Evolutionary conservation across 2,329 filamentous ascomycete species (phyloP).

Genomic region (Xenoacremonium recifei): DNA sequence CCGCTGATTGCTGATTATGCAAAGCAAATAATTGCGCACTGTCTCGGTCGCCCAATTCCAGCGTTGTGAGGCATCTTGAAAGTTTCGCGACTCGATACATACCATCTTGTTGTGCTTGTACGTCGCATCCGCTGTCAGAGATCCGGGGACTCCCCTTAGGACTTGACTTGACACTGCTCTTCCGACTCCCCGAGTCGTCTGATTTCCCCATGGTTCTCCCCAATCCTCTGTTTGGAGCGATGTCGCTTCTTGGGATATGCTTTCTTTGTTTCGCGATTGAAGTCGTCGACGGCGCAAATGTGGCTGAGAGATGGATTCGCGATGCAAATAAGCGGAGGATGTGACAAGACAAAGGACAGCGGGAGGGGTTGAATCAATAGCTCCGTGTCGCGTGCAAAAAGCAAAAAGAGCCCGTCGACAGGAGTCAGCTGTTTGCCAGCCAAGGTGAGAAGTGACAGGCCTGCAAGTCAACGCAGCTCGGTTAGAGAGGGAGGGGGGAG

Average conservation of each 20-base stretch:
- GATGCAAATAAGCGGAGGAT: not conserved
- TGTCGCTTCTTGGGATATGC: not conserved
- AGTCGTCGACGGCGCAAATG: not conserved
- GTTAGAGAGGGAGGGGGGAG: too few relatives aligned
- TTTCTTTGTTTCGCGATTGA: not conserved
- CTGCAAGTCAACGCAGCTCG: not conserved
- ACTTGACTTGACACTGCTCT: constrained; percentile 2
- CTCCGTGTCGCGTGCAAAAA: not conserved
- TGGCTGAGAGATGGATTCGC: not conserved
- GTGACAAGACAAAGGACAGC: not conserved
- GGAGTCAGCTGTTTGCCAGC: too few relatives aligned
- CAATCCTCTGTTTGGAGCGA: too few relatives aligned
- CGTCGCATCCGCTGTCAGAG: too few relatives aligned
- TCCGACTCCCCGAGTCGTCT: constrained; percentile 3
- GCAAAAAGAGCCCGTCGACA: too few relatives aligned
- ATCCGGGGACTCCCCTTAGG: constrained; percentile 5
- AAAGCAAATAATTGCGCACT: too few relatives aligned
- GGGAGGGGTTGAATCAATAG: not conserved
- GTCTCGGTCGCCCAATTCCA: too few relatives aligned
- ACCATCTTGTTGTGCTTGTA: too few relatives aligned
- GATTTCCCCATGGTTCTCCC: constrained; percentile 5
- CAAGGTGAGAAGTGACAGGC: constrained; percentile 1
- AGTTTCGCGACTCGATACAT: too few relatives aligned
- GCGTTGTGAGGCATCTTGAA: too few relatives aligned
- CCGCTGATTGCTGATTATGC: too few relatives aligned